A percentile compares a stretch with the other conserved stretches of the same genome.
phyloP scores from a whole-genome alignment of 2,329 filamentous ascomycete genomes.

The Claviceps maximensis region DNA sequence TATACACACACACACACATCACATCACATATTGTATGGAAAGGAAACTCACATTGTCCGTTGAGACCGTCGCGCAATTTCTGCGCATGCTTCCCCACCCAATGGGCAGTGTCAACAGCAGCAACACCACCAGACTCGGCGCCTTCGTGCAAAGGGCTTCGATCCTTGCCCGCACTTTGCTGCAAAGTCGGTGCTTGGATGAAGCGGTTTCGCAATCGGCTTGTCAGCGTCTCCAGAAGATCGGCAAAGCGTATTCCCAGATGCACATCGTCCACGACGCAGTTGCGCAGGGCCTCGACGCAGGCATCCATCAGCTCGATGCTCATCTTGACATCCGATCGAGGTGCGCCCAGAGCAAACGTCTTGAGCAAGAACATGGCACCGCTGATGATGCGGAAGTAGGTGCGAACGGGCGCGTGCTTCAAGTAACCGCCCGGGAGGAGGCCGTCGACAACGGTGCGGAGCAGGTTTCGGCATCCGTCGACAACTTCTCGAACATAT shows the following conservation, averaged over 20 bases:
- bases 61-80: slow-evolving; percentile 27
- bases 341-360: slow-evolving; percentile 67
- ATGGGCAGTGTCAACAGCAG: slow-evolving; percentile 8
- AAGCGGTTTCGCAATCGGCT: slow-evolving; percentile 62
- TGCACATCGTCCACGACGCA: slow-evolving; percentile 79
- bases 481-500: slow-evolving; percentile 64
- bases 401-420: slow-evolving; percentile 70
- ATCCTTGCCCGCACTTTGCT: slow-evolving; percentile 25
- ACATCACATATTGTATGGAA: too few species aligned
- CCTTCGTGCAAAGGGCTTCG: slow-evolving; percentile 27
- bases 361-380: slow-evolving; percentile 74
- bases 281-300: slow-evolving; percentile 59
- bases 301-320: slow-evolving; percentile 61
- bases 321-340: slow-evolving; percentile 66
- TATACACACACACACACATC: too few species aligned
- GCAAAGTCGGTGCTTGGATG: slow-evolving; percentile 46
- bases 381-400: slow-evolving; percentile 81
- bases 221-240: slow-evolving; percentile 67
- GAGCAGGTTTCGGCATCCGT: slow-evolving; percentile 64
- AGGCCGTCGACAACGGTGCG: slow-evolving; percentile 65
- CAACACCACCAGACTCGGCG: slow-evolving; percentile 7
- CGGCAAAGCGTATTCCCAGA: slow-evolving; percentile 70
- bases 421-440: slow-evolving; percentile 60
- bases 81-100: slow-evolving; percentile 27
- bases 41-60: slow-evolving; percentile 24